Conservation (phyloP, 768 basidiomycete genomes). For the Leucocoprinus leucothites region DNA sequence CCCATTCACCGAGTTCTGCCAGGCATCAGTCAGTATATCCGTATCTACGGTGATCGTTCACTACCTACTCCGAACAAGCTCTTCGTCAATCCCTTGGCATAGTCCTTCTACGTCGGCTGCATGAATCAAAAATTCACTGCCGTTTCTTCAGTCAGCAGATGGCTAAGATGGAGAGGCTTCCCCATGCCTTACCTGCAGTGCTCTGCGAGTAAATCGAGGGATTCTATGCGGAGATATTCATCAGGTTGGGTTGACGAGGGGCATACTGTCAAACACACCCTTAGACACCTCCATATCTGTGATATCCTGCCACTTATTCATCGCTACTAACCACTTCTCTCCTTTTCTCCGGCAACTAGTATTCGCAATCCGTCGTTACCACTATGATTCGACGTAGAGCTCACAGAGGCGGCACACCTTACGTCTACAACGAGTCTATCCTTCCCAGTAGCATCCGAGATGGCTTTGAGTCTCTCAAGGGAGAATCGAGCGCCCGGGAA, state of each 20-base stretch:
- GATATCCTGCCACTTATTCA: slow-evolving; percentile 98
- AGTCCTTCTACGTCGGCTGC: slow-evolving; percentile 99
- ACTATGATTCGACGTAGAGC: not conserved
- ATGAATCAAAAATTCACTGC: slow-evolving; percentile 90
- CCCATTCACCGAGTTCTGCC: slow-evolving; percentile 88
- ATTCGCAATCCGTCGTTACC: not conserved
- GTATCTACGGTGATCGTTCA: not conserved
- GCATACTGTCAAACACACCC: slow-evolving; percentile 40
- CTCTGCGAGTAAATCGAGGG: slow-evolving; percentile 69
- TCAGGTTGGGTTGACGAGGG: not conserved
- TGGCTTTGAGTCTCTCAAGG: slow-evolving; percentile 57
- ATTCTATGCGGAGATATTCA: slow-evolving; percentile 45
- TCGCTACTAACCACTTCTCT: slow-evolving; percentile 87
- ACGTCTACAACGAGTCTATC: slow-evolving; percentile 93
- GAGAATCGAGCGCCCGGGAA: slow-evolving; percentile 86
- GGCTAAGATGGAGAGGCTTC: not conserved
- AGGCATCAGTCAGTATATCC: not conserved
- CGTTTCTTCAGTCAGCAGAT: not conserved
- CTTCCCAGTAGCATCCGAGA: slow-evolving; percentile 70
- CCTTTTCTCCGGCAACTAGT: slow-evolving; percentile 77
- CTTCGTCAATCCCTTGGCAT: slow-evolving; percentile 93
- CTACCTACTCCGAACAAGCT: slow-evolving; percentile 71
- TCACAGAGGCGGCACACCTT: slow-evolving; percentile 48
- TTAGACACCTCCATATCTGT: slow-evolving; percentile 91
- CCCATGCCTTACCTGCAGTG: slow-evolving; percentile 88